phyloP scores from a whole-genome alignment of 176 grass and related monocot genomes.

The Phoenix dactylifera region DNA sequence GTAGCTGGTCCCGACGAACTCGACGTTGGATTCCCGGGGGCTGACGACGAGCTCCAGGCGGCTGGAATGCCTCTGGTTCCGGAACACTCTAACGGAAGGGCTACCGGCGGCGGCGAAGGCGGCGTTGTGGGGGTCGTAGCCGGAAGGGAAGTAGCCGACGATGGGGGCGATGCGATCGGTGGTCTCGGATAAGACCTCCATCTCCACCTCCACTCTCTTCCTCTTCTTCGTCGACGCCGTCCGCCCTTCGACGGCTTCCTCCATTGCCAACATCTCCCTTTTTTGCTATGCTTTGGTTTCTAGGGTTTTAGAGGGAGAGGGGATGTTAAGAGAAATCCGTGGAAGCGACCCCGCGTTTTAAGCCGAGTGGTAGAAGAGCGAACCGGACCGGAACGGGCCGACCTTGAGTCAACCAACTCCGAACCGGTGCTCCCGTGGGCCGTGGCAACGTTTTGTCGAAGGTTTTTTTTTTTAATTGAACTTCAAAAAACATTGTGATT shows the following conservation, averaged over 20 bases:
- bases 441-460: too few species aligned
- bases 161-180: constrained; percentile 32
- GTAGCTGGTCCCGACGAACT: constrained; percentile 78
- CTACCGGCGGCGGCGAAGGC: neutral
- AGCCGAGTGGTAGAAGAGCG: too few species aligned
- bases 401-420: too few species aligned
- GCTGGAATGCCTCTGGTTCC: constrained; percentile 28
- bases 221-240: constrained; percentile 29
- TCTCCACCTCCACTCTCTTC: constrained; percentile 12
- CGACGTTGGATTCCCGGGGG: constrained; percentile 22
- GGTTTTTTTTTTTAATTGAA: too few species aligned
- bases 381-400: too few species aligned
- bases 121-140: constrained; percentile 38
- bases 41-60: constrained; percentile 62
- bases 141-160: constrained; percentile 79
- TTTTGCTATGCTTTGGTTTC: neutral
- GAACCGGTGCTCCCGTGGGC: too few species aligned
- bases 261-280: constrained; percentile 13
- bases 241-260: constrained; percentile 22
- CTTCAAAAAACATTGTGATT: too few species aligned
- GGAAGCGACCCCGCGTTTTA: too few species aligned
- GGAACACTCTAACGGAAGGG: constrained; percentile 26
- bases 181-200: constrained; percentile 21
- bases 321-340: too few species aligned
- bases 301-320: neutral